Percentiles rank a stretch among this genome's conserved stretches.
These are phyloP conservation scores for Nepenthes alata DNA, from an alignment of 179 eudicot species.

Conservation along the genomic window DNA sequence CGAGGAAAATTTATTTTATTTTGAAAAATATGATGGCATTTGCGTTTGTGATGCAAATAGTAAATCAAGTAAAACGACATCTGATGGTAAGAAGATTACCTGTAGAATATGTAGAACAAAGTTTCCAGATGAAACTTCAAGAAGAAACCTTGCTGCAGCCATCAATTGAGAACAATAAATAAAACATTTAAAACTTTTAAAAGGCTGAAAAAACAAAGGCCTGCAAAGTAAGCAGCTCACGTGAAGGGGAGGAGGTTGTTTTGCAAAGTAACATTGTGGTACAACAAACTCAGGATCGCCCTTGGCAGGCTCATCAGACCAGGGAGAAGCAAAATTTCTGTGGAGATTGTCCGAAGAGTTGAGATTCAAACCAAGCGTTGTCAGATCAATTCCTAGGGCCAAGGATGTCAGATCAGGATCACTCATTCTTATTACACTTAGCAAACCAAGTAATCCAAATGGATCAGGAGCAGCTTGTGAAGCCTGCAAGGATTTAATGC, in stretches of 20 bases:
- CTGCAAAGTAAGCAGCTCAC: constrained; percentile 27
- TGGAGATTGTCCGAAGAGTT: constrained; percentile 74
- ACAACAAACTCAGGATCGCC: constrained; percentile 78
- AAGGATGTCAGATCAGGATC: constrained; percentile 77
- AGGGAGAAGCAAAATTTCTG: constrained; percentile 75
- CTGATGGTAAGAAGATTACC: constrained; percentile 26
- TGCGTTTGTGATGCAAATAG: background rate
- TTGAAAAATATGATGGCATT: background rate
- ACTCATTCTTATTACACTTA: constrained; percentile 71
- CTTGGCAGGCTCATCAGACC: constrained; percentile 88
- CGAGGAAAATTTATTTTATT: background rate
- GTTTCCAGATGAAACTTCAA: constrained; percentile 54
- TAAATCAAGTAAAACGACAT: constrained; percentile 1
- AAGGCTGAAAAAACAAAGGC: background rate
- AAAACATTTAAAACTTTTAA: background rate
- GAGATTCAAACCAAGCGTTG: constrained; percentile 73
- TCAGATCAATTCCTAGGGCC: constrained; percentile 79
- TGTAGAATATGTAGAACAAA: constrained; percentile 73
- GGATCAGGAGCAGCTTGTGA: constrained; percentile 60
- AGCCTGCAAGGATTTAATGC: constrained; percentile 55
- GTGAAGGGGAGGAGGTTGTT: constrained; percentile 53
- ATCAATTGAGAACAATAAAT: constrained; percentile 9
- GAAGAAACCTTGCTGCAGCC: constrained; percentile 71
- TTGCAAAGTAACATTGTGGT: constrained; percentile 70
- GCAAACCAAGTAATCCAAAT: constrained; percentile 68